phyloP scores from a whole-genome alignment of 805 yeast species.

The Nakazawaea ishiwadae region DNA sequence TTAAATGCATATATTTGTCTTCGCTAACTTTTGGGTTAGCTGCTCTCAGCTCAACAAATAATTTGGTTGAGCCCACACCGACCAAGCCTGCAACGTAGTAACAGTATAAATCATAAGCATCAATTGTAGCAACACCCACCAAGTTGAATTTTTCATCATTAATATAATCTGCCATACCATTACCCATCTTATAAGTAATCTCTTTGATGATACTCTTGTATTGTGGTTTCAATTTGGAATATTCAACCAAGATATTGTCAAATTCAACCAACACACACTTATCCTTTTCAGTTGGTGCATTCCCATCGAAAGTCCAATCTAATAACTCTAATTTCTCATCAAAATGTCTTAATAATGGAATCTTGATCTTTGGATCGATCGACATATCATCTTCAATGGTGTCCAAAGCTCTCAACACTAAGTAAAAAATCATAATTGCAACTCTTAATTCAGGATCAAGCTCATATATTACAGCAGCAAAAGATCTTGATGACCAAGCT shows the following conservation, averaged over 20 bases:
- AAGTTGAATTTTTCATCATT: constrained; percentile 71
- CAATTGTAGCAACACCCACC: constrained; percentile 71
- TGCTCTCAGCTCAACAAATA: constrained; percentile 72
- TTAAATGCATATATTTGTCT: constrained; percentile 48
- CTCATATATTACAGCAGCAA: constrained; percentile 90
- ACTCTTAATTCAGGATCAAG: constrained; percentile 84
- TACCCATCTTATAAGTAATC: constrained; percentile 84
- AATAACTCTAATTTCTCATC: constrained; percentile 53
- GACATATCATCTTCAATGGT: constrained; percentile 97
- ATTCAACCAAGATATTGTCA: constrained; percentile 63
- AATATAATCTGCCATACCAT: constrained; percentile 96
- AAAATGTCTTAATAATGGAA: constrained; percentile 70
- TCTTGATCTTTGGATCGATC: constrained; percentile 62
- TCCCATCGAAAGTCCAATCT: constrained; percentile 82
- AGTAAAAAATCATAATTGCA: constrained; percentile 78
- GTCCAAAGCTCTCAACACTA: constrained; percentile 85
- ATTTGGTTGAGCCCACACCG: constrained; percentile 89
- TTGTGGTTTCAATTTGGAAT: constrained; percentile 63
- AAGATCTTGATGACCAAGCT: constrained; percentile 76
- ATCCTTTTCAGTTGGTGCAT: constrained; percentile 75
- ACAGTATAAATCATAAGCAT: constrained; percentile 88
- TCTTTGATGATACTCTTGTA: constrained; percentile 77
- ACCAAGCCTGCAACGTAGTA: constrained; percentile 97
- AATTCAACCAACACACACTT: constrained; percentile 78
- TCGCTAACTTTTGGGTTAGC: constrained; percentile 43